phyloP scores from a whole-genome alignment of 2,329 filamentous ascomycete species.

The Cryphonectria naterciae region DNA sequence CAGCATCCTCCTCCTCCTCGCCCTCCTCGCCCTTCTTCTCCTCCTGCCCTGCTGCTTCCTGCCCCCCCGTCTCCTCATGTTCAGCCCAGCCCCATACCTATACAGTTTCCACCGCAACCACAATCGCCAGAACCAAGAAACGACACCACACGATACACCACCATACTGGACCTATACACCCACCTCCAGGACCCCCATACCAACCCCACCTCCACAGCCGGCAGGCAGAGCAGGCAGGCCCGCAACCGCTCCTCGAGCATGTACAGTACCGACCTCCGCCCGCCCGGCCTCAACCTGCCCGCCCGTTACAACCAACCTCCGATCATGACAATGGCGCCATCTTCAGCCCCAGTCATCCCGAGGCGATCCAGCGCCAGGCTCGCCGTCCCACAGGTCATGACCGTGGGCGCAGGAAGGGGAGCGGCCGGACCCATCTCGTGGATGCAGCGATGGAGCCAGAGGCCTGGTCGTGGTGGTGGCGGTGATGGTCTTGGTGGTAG shows the following conservation, averaged over 20 bases:
- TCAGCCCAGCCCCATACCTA: background rate
- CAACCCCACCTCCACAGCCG: no score
- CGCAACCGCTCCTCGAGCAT: slow-evolving; percentile 8
- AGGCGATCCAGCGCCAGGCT: background rate
- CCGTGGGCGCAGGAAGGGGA: background rate
- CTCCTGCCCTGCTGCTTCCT: background rate
- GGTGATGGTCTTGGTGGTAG: no score
- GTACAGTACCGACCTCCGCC: slow-evolving; percentile 10
- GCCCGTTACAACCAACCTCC: background rate
- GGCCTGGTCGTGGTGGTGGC: background rate
- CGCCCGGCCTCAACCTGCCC: slow-evolving; percentile 4
- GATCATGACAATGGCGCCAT: background rate
- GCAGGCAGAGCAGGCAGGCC: background rate
- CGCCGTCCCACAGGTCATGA: background rate
- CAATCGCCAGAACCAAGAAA: background rate
- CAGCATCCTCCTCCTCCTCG: background rate
- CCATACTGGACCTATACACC: background rate
- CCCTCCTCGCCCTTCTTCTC: no score
- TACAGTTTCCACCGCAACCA: background rate
- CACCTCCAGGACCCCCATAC: background rate
- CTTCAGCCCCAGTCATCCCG: background rate
- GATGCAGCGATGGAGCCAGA: slow-evolving; percentile 7
- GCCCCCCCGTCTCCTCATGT: no score
- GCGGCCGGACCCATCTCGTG: background rate
- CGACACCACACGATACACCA: background rate